phyloP scores from a whole-genome alignment of 1,284 basidiomycete genomes.

The Trichosporon sp. region DNA sequence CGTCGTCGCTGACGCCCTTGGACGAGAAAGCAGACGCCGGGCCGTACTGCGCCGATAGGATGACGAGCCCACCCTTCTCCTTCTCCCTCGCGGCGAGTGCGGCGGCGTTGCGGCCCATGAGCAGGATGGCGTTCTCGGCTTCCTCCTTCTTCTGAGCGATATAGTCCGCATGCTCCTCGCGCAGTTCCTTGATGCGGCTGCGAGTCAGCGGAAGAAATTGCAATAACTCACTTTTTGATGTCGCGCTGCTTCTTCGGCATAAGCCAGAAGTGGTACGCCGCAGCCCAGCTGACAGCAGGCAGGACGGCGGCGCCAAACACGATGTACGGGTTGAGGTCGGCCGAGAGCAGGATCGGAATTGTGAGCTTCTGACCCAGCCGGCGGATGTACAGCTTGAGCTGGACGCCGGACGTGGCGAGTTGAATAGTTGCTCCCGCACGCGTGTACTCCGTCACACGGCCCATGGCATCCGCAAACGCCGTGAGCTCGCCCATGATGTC shows the following conservation, averaged over 20 bases:
- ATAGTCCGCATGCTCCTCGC: constrained; percentile 57
- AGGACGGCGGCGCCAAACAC: constrained; percentile 53
- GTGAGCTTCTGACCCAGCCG: constrained; percentile 55
- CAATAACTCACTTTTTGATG: constrained; percentile 51
- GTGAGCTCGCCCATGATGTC: constrained; percentile 25
- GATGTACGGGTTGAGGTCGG: constrained; percentile 51
- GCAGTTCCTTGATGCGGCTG: constrained; percentile 52
- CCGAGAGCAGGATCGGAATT: constrained; percentile 56
- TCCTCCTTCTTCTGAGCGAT: constrained; percentile 57
- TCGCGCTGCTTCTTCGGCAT: constrained; percentile 54
- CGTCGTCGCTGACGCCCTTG: constrained; percentile 51
- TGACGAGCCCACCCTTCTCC: constrained; percentile 58
- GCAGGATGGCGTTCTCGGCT: constrained; percentile 54
- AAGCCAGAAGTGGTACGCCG: constrained; percentile 57
- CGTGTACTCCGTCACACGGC: constrained; percentile 37
- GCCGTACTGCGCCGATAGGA: constrained; percentile 67
- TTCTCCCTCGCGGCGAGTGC: constrained; percentile 37
- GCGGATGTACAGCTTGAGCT: constrained; percentile 26
- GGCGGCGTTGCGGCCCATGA: constrained; percentile 48
- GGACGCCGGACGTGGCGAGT: constrained; percentile 27
- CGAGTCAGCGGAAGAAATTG: neutral
- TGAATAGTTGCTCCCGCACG: constrained; percentile 34
- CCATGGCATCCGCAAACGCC: constrained; percentile 40
- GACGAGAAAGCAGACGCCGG: constrained; percentile 39
- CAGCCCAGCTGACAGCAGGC: constrained; percentile 54